Evolutionary conservation across 2,329 filamentous ascomycete species (phyloP).

Genomic region (Cladosporium sp.): DNA sequence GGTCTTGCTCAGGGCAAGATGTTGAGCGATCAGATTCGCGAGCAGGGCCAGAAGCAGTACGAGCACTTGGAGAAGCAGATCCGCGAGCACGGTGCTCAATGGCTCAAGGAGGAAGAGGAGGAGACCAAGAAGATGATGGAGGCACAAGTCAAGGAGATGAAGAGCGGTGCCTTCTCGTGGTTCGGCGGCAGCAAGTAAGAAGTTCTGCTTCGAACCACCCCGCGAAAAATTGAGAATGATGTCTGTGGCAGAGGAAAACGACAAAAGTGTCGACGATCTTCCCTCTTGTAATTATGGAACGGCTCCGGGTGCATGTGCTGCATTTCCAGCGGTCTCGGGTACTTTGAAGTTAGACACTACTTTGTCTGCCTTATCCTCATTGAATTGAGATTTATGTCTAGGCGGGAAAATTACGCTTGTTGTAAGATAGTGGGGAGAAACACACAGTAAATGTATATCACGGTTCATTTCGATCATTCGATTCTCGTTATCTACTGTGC

Average conservation of each 20-base stretch:
- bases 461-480: background rate
- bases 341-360: background rate
- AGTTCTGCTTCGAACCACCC: background rate
- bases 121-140: constrained; percentile 85
- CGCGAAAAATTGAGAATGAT: background rate
- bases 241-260: background rate
- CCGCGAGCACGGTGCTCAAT: constrained; percentile 86
- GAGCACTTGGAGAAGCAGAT: constrained; percentile 87
- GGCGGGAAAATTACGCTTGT: background rate
- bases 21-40: constrained; percentile 89
- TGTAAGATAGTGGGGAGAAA: constrained; percentile 4
- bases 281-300: constrained; percentile 5
- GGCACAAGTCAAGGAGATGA: constrained; percentile 90
- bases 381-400: background rate
- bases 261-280: background rate
- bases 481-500: background rate
- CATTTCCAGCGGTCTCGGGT: constrained; percentile 2
- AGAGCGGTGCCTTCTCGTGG: constrained; percentile 64
- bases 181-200: constrained; percentile 39
- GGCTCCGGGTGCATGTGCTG: constrained; percentile 1
- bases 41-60: constrained; percentile 87
- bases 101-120: constrained; percentile 88
- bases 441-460: constrained; percentile 10
- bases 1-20: constrained; percentile 91
- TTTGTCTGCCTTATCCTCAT: background rate